phyloP scores from a whole-genome alignment of 148 eudicot genomes.

The Mesembryanthemum crystallinum region DNA sequence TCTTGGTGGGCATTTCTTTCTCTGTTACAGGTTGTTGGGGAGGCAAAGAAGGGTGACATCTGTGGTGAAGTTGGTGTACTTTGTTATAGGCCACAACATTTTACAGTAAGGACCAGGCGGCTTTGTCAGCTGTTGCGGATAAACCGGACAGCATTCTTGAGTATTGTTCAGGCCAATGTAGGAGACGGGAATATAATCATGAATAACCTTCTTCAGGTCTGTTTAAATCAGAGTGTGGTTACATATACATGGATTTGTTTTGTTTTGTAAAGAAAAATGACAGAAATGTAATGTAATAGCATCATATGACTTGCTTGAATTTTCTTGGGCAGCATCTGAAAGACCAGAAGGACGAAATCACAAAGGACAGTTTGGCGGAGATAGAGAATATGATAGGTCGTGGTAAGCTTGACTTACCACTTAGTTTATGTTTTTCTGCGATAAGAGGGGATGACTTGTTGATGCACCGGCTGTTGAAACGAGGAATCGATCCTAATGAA shows the following conservation, averaged over 20 bases:
- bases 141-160: constrained; percentile 62
- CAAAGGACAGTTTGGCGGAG: constrained; percentile 59
- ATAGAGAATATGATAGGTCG: constrained; percentile 73
- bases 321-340: constrained; percentile 55
- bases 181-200: constrained; percentile 68
- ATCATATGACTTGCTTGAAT: neutral
- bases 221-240: neutral
- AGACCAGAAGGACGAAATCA: constrained; percentile 46
- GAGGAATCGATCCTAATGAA: constrained; percentile 90
- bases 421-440: constrained; percentile 78
- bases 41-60: constrained; percentile 59
- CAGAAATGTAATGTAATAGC: no score
- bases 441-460: constrained; percentile 58
- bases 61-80: constrained; percentile 94
- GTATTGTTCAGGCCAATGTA: constrained; percentile 52
- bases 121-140: constrained; percentile 65
- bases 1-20: neutral
- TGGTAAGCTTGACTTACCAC: constrained; percentile 73
- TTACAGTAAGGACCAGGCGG: constrained; percentile 74
- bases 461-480: constrained; percentile 58
- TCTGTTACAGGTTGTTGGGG: constrained; percentile 53
- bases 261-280: no score
- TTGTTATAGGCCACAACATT: constrained; percentile 86
- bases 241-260: neutral
- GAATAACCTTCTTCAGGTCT: constrained; percentile 74